Evolutionary conservation across 164 flowering plant genomes (phyloP), one percentile per base, ranked within the genome.

Genomic region (Malania oleifera): DNA sequence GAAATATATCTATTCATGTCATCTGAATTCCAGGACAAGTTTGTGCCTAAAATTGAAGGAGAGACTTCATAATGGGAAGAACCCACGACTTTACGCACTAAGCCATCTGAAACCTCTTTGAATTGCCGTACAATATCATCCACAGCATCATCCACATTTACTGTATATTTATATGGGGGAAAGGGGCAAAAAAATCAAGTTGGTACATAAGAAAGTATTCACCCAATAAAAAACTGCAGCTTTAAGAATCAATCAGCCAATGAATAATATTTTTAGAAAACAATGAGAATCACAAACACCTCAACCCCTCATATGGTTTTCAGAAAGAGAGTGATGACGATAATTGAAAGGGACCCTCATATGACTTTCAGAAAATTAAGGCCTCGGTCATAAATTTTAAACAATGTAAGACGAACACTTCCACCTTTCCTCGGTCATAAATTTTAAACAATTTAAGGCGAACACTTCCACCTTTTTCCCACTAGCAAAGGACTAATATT

Each of bases 71-170:
- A 38, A 25, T 73, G 58, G 23, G 70, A 60, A 13, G 86, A 61
- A 41, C 89, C 90, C 11, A 75, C 87, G 68, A 87, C 96, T 62
- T 79, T 85, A 37, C 86, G 85, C 76, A 78, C 73, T 26, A 88
- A 73, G 51, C 96, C 99, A 82, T 80, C 87, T 26, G 98, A 87
- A 69, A 87, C 98, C 56, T 88, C 97, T 73, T 80, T 90, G 68
- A 90, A 78, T 62, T 95, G 99, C 52, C 98, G 96, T 31, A 87
- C 85, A 68, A 89, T 81, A 64, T 95, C 99, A 80, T 91, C 99
- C 79, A 89, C 74, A 20, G 98, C 99, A 77, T 85, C 98, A 75
- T 95, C 96, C 64, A 95, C 98, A 69, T 89, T 91, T 31, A 95
- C 99, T 95, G 90, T 64, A 43, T n/a, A n/a, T 59, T 29, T 24